A percentile compares a stretch with the other conserved stretches of the same genome.
Conservation (phyloP, 2,329 filamentous ascomycete species). For the Stemphylium vesicarium region DNA sequence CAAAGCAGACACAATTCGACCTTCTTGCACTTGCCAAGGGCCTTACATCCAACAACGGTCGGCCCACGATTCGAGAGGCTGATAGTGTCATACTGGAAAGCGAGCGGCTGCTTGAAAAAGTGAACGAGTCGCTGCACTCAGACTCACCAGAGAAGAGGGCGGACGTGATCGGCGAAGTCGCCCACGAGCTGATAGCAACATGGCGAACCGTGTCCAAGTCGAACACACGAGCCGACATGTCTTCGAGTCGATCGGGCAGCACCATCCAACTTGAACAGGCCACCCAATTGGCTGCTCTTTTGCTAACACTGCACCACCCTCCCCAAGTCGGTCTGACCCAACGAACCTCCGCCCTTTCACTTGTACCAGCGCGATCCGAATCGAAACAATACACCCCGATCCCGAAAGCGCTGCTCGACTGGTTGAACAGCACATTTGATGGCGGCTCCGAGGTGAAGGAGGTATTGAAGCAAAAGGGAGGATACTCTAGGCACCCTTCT, state of each 20-base stretch:
- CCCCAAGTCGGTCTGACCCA: slow-evolving; percentile 35
- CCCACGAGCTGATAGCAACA: slow-evolving; percentile 36
- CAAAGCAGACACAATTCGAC: slow-evolving; percentile 62
- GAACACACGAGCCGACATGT: slow-evolving; percentile 14
- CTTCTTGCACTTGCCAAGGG: slow-evolving; percentile 76
- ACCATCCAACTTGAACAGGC: slow-evolving; percentile 73
- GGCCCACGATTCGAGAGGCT: slow-evolving; percentile 70
- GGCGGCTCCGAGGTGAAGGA: slow-evolving; percentile 69
- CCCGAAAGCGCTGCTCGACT: slow-evolving; percentile 80
- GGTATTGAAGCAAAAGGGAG: slow-evolving; percentile 69
- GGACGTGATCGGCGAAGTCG: slow-evolving; percentile 34
- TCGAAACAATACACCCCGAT: slow-evolving; percentile 57
- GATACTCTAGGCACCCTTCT: slow-evolving; percentile 74
- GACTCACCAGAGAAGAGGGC: slow-evolving; percentile 40
- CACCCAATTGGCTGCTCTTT: slow-evolving; percentile 75
- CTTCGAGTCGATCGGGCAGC: slow-evolving; percentile 51
- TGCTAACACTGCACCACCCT: slow-evolving; percentile 77
- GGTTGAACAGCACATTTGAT: slow-evolving; percentile 79
- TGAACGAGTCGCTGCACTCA: slow-evolving; percentile 44
- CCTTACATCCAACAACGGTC: slow-evolving; percentile 63
- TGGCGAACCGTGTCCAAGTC: slow-evolving; percentile 61
- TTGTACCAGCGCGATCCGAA: slow-evolving; percentile 32
- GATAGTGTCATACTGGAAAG: slow-evolving; percentile 76
- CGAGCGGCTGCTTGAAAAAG: slow-evolving; percentile 67
- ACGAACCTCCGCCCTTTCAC: slow-evolving; percentile 33